Base-by-base conservation (phyloP, 2,329 filamentous ascomycete genomes). In the Mariannaea elegans region DNA sequence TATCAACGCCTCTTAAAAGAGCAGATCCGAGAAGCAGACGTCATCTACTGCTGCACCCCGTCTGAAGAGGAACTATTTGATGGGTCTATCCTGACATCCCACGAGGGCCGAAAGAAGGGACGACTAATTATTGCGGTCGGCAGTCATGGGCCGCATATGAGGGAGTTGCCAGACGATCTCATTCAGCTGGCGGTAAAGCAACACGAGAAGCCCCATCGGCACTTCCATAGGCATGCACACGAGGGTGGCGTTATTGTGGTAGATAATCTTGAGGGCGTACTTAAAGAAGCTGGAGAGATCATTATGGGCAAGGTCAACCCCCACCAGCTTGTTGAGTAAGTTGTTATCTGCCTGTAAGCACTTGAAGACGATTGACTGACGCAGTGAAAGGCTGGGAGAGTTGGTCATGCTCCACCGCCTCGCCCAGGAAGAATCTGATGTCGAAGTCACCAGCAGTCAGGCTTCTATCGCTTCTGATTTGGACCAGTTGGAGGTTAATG, bases 1-100 rank as follows among this genome's bases (percentile, higher is more conserved):
- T 88, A 83, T 69, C 75, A 80, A 7, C 76, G 92, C 1, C 79
- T 95, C 18, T 76, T 93, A 32, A 89, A 90, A 69, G 85, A 90
- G 34, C 86, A 92, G 48, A 81, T 97, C 49, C 81, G 87, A 34
- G 86, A 85, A 8, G 87, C 91, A 0, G 92, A 95, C 69, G 90
- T 91, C 9, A 90, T 98, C 34, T 95, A 97, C 78, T 94, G 92
- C 78, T 97, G 92, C 65, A 97, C 93, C 2, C 92, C 94, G 0
- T 90, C 88, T 1, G 84, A 82, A 0, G 80, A 84, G 31, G 90
- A 91, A 1, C 79, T 97, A 1, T 98, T 97, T 71, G 90, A 94
- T 50, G 82, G 80, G 9, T 74, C 83, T 10, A 88, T 91, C 61
- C 81, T 97, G 49, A 96, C 91, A 0, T 90, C 84, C 56, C 82